A percentile compares a stretch with the other conserved stretches of the same genome.
Conservation (phyloP, 805 yeast genomes). For the Lipomyces sp. region DNA sequence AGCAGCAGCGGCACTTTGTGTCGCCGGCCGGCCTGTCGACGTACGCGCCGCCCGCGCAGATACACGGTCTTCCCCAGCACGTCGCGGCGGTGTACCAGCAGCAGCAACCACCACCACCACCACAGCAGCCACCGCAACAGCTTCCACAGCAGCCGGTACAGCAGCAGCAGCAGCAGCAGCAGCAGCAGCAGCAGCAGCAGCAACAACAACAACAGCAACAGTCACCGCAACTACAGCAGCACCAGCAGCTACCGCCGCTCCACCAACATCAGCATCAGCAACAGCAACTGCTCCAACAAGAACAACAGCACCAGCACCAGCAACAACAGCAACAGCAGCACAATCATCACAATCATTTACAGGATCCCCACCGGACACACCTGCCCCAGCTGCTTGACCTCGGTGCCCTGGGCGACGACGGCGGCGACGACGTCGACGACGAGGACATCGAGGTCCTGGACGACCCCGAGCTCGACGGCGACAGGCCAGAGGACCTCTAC, state of each 20-base stretch:
- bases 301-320: conserved; percentile 7
- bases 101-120: no score
- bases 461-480: conserved; percentile 1
- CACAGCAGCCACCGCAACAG: no score
- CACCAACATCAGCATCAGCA: conserved; percentile 12
- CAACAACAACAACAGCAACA: not conserved
- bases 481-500: not conserved
- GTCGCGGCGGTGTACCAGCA: conserved; percentile 7
- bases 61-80: conserved; percentile 16
- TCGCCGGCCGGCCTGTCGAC: conserved; percentile 15
- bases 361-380: no score
- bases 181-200: conserved; percentile 12
- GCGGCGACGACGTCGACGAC: conserved; percentile 11
- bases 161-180: no score
- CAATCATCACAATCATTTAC: conserved; percentile 8
- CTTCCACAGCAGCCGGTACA: no score
- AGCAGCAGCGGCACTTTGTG: conserved; percentile 26
- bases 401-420: conserved; percentile 14
- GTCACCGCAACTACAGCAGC: conserved; percentile 4
- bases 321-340: conserved; percentile 7
- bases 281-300: conserved; percentile 5
- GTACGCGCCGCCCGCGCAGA: conserved; percentile 11
- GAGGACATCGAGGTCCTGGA: conserved; percentile 18
- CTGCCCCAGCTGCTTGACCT: conserved; percentile 15
- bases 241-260: conserved; percentile 2